Percentiles rank a stretch among this genome's conserved stretches.
These are phyloP conservation scores for Scedosporium apiospermum DNA, from an alignment of 2,329 filamentous ascomycete species.

Conservation along the genomic window DNA sequence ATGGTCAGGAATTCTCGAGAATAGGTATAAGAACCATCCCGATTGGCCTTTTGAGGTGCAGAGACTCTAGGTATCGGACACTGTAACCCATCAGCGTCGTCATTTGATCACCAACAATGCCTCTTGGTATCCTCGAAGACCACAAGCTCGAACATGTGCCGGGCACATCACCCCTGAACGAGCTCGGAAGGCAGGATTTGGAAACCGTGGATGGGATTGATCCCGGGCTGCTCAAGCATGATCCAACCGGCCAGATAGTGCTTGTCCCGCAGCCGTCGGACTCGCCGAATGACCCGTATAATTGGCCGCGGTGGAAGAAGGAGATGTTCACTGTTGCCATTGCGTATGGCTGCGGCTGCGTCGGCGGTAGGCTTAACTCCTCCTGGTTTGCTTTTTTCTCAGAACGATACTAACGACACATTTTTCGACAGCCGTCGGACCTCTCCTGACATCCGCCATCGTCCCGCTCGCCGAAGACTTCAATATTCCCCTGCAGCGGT, in stretches of 20 bases:
- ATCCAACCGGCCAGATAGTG: slow-evolving; percentile 21
- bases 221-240: slow-evolving; percentile 16
- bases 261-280: slow-evolving; percentile 39
- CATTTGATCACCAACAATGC: slow-evolving; percentile 10
- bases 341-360: slow-evolving; percentile 27
- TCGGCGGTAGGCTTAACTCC: slow-evolving; percentile 22
- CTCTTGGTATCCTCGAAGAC: slow-evolving; percentile 16
- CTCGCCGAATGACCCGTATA: slow-evolving; percentile 36
- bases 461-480: slow-evolving; percentile 23
- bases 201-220: slow-evolving; percentile 11
- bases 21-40: not conserved
- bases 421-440: slow-evolving; percentile 22
- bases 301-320: slow-evolving; percentile 29
- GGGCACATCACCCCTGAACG: slow-evolving; percentile 16
- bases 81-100: not conserved
- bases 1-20: not conserved
- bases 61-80: not conserved
- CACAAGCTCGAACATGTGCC: slow-evolving; percentile 17
- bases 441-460: slow-evolving; percentile 25
- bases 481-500: slow-evolving; percentile 19
- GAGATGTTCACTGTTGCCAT: slow-evolving; percentile 26
- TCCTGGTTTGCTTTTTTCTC: not conserved
- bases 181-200: slow-evolving; percentile 12
- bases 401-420: slow-evolving; percentile 3
- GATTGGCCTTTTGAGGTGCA: not conserved